phyloP scores from a whole-genome alignment of 345 rosid genomes.

The Gossypium anomalum region DNA sequence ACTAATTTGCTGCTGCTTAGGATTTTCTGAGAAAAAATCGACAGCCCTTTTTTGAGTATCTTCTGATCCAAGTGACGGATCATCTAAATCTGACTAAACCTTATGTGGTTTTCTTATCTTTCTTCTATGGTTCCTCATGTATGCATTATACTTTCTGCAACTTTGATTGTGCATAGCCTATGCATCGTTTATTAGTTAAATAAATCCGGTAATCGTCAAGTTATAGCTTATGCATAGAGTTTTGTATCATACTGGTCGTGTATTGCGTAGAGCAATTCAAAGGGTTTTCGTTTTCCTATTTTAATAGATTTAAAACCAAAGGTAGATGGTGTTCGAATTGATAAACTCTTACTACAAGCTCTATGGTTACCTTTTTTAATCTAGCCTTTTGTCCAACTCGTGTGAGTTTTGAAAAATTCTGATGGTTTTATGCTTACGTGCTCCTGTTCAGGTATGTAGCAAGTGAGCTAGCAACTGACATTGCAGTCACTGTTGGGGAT shows the following conservation, averaged over 20 bases:
- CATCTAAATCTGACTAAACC: too few relatives aligned
- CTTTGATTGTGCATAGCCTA: background rate
- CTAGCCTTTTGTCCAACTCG: background rate
- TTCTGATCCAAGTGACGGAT: too few relatives aligned
- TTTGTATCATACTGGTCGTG: background rate
- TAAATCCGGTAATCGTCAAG: background rate
- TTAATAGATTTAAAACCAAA: too few relatives aligned
- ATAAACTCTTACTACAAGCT: background rate
- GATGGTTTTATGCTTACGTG: background rate
- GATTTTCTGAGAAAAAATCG: too few relatives aligned
- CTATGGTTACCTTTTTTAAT: background rate
- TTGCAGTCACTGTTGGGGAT: slow-evolving; percentile 50
- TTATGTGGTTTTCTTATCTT: too few relatives aligned
- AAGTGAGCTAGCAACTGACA: slow-evolving; percentile 73
- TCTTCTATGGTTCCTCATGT: too few relatives aligned
- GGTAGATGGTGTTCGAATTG: too few relatives aligned
- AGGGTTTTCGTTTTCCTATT: too few relatives aligned
- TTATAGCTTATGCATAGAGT: background rate
- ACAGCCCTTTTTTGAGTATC: too few relatives aligned
- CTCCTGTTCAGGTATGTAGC: slow-evolving; percentile 51
- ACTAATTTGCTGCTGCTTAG: too few relatives aligned
- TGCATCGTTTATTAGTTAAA: background rate
- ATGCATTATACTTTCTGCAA: too few relatives aligned
- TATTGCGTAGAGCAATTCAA: background rate
- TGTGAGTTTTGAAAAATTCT: background rate